Conservation (phyloP, 2,329 filamentous ascomycete species). For the Mycogone perniciosa region DNA sequence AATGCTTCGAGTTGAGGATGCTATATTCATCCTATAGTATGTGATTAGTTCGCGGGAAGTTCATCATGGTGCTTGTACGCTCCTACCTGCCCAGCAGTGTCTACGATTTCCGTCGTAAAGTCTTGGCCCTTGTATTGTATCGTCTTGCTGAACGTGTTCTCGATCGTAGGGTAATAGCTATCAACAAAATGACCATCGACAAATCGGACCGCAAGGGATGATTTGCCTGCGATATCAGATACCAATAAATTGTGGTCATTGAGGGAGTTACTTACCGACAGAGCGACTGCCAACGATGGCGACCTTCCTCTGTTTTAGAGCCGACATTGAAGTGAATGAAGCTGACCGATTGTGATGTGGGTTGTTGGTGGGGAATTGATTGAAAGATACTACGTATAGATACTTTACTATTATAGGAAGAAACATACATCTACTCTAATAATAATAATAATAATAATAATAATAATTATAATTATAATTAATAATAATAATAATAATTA, state of each 20-base stretch:
- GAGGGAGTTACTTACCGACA: constrained; percentile 47
- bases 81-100: constrained; percentile 86
- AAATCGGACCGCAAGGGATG: constrained; percentile 91
- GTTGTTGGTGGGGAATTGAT: neutral
- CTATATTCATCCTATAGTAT: constrained; percentile 82
- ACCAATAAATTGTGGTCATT: neutral
- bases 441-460: too few relatives aligned
- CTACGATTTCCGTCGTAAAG: constrained; percentile 93
- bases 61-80: neutral
- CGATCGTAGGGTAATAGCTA: constrained; percentile 97
- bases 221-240: constrained; percentile 66
- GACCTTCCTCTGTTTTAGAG: constrained; percentile 85
- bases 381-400: neutral
- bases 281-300: constrained; percentile 93
- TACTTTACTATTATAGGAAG: too few relatives aligned
- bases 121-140: constrained; percentile 92
- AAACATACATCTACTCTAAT: neutral
- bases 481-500: too few relatives aligned
- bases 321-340: constrained; percentile 46
- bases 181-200: constrained; percentile 98
- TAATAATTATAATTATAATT: too few relatives aligned
- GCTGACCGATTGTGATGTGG: too few relatives aligned
- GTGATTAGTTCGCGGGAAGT: neutral
- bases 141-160: constrained; percentile 96
- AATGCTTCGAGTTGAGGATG: constrained; percentile 96